Percentiles rank a stretch among this genome's conserved stretches.
Evolutionary conservation across 2,329 filamentous ascomycete genomes (phyloP).

Genomic region (Blumeria hordei): DNA sequence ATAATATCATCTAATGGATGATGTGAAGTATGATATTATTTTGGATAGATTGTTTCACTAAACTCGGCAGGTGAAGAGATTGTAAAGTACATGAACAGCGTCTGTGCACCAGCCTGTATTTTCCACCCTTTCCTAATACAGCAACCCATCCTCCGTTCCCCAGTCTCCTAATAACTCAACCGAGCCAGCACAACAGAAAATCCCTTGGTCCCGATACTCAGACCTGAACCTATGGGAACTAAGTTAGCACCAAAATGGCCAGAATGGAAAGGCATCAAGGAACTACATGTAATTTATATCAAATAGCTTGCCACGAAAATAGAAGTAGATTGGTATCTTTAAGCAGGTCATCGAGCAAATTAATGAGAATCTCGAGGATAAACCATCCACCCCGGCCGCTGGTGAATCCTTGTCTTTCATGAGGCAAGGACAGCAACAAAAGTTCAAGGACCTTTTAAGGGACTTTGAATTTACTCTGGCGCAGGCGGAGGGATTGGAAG

Average conservation of each 20-base stretch:
- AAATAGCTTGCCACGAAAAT: neutral
- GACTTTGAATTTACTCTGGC: neutral
- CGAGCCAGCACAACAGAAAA: too few relatives aligned
- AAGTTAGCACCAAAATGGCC: neutral
- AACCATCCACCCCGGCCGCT: neutral
- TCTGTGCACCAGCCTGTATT: too few relatives aligned
- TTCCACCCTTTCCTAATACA: too few relatives aligned
- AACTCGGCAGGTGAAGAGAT: too few relatives aligned
- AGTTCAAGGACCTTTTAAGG: neutral
- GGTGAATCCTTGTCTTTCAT: neutral
- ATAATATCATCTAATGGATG: too few relatives aligned
- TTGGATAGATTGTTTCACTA: too few relatives aligned
- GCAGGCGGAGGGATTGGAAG: neutral
- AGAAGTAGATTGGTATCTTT: neutral
- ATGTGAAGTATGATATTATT: too few relatives aligned
- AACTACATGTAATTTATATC: neutral
- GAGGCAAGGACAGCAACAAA: neutral
- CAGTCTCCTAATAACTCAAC: too few relatives aligned
- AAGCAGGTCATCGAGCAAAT: neutral
- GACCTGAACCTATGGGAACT: neutral
- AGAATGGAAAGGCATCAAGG: neutral
- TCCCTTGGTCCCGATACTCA: neutral
- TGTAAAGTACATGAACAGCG: too few relatives aligned
- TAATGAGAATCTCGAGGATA: neutral
- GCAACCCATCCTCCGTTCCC: too few relatives aligned